phyloP scores from a whole-genome alignment of 2,329 filamentous ascomycete genomes.

The Biscogniauxia mediterranea region DNA sequence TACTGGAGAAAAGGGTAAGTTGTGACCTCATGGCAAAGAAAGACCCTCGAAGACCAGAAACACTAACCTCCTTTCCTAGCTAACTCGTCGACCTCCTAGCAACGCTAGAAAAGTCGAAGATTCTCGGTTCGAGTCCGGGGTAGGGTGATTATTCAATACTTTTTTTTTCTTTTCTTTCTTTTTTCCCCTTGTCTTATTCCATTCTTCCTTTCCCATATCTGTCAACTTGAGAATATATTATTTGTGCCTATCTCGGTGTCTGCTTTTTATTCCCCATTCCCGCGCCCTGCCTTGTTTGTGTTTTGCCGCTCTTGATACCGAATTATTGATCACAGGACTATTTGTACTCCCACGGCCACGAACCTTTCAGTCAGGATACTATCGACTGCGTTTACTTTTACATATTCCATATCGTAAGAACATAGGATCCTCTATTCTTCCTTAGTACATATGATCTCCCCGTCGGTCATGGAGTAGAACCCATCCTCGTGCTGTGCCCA shows the following conservation, averaged over 20 bases:
- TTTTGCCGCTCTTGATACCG: too few species aligned
- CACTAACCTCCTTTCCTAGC: background rate
- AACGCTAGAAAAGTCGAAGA: background rate
- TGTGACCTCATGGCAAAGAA: background rate
- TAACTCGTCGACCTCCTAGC: background rate
- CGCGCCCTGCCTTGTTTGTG: too few species aligned
- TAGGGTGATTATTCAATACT: background rate
- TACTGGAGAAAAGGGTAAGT: background rate
- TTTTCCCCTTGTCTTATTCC: background rate
- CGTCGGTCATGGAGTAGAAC: slow-evolving; percentile 11
- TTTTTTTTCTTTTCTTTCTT: background rate
- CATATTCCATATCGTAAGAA: too few species aligned
- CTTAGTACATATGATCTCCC: slow-evolving; percentile 17
- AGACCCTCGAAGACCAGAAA: background rate
- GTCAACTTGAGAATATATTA: background rate
- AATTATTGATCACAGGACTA: too few species aligned
- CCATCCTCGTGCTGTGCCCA: slow-evolving; percentile 11
- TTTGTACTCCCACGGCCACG: too few species aligned
- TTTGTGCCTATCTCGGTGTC: too few species aligned
- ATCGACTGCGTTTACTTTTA: too few species aligned
- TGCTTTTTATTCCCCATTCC: too few species aligned
- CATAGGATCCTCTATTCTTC: background rate
- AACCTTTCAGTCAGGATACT: too few species aligned
- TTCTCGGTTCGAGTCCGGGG: background rate
- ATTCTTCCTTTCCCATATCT: background rate